Base-by-base conservation (phyloP, 352 stramenopile species). In the Blastocystis sp. region DNA sequence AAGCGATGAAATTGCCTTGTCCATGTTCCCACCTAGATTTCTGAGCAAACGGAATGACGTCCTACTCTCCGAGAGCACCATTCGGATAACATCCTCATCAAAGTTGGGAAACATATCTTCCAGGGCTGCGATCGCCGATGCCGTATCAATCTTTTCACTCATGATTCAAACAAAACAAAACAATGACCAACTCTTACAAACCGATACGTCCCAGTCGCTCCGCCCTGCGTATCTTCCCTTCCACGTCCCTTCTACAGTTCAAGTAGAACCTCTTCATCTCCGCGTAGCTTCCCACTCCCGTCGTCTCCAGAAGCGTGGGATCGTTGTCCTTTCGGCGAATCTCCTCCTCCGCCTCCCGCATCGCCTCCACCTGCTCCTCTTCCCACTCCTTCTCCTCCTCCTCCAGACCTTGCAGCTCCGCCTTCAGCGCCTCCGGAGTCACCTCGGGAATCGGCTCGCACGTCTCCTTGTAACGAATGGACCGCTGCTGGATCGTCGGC, bases 371-470 rank as follows among this genome's bases (percentile, higher is more conserved):
- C 36, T 78, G 67, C 36, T 78, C 67, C 29, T 78, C 67, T 29
- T 78, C 67, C 67, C 67, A 78, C 32, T 64, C 51, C 51, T 56
- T 64, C 51, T 78, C 67, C 29, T 78, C 67, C 51, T 78, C 67
- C 51, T 78, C 67, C 51, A 78, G 67, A 0, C 67, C 67, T 29
- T 78, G 14, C 36, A 78, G 46, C 44, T 78, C 67, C 32, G 51
- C 51, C 24, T 69, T 29, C 51, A 78, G 36, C 36, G 67, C 67
- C 51, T 78, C 67, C 8, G 67, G 67, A 0, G 67, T 78, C 14
- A 78, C 67, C 51, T 78, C 67, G 0, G 67, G 24, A 24, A 78
- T 78, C 8, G 67, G 67, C 21, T 78, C 67, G 36, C 51, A 64
- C 46, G 67, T 29, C 1, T 78, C 67, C 46, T 64, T 57, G 32